Base-by-base conservation (phyloP, 345 rosid genomes). In the Brassica rapa region DNA sequence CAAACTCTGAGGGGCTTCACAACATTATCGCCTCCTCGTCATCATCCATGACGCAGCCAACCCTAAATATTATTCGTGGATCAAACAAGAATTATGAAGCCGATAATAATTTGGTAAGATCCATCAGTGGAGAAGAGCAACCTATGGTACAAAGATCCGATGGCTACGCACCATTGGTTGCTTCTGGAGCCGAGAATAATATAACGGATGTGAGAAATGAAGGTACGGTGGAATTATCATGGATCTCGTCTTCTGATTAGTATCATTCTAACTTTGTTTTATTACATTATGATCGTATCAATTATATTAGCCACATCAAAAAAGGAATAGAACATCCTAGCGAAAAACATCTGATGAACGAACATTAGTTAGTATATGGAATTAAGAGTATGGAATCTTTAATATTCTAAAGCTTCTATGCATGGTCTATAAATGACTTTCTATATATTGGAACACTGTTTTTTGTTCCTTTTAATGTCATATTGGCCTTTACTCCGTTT, bases 161-260 rank as follows among this genome's bases (percentile, higher is more conserved):
- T 53, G 67, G 61, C 39, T 71, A 64, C 82, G 72, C 62, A 56
- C n/a, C 75, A 24, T 35, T 71, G 80, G 30, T 41, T 73, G 79
- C 70, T 66, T 85, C 83, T 8, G 85, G 83, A 30, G 71, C 83
- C 6, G 87, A 81, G 75, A 83, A 78, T 64, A 90, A 84, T 49
- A 0, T 66, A 66, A 33, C 66, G 29, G 57, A 62, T 1, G 49
- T 51, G 59, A 68, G 78, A 87, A 93, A 89, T 80, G 76, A 80
- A 80, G 76, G 83, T 80, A 89, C 82, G 89, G 84, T 91, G 84
- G 98, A 89, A 75, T 62, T 79, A 62, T 86, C 96, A 15, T 93
- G 98, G 96, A 87, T 89, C 71, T 91, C 97, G 77, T 87, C 96
- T n/a, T 88, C 94, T 53, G 80, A 80, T 79, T 91, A 85, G 83